Conservation (phyloP, 306 rosid species). For the Citrullus colocynthis region DNA sequence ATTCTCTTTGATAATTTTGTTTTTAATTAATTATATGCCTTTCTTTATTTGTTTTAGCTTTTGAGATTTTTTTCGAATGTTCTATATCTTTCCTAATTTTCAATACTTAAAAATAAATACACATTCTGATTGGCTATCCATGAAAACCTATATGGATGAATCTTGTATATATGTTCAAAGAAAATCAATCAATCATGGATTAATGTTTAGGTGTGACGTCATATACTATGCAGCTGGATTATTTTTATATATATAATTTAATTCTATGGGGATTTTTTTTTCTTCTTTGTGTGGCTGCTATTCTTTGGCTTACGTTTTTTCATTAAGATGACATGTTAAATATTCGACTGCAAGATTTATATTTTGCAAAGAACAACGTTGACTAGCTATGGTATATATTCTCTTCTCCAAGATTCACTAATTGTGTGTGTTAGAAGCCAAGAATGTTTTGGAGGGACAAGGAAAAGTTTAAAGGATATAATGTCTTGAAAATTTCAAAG, state of each 20-base stretch:
- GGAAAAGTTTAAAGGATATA: background rate
- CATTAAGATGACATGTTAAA: background rate
- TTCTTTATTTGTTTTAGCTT: conserved; percentile 2
- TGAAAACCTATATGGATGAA: conserved; percentile 6
- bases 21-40: background rate
- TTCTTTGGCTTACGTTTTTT: conserved; percentile 8
- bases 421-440: conserved; percentile 8
- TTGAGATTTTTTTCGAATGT: conserved; percentile 6
- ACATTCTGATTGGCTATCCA: conserved; percentile 9
- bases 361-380: conserved; percentile 7
- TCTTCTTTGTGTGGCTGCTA: background rate
- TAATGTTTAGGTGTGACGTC: conserved; percentile 1
- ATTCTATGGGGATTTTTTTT: background rate
- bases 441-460: background rate
- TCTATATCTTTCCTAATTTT: conserved; percentile 1
- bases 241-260: background rate
- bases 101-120: background rate
- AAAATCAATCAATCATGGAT: background rate
- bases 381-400: conserved; percentile 7
- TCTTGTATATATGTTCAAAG: background rate
- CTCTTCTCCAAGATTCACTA: background rate
- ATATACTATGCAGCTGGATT: background rate
- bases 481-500: background rate
- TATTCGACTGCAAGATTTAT: background rate
- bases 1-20: background rate